Evolutionary conservation across 768 basidiomycete genomes (phyloP), one percentile per base, ranked within the genome.

Genomic region (Boletus eberwhitei): DNA sequence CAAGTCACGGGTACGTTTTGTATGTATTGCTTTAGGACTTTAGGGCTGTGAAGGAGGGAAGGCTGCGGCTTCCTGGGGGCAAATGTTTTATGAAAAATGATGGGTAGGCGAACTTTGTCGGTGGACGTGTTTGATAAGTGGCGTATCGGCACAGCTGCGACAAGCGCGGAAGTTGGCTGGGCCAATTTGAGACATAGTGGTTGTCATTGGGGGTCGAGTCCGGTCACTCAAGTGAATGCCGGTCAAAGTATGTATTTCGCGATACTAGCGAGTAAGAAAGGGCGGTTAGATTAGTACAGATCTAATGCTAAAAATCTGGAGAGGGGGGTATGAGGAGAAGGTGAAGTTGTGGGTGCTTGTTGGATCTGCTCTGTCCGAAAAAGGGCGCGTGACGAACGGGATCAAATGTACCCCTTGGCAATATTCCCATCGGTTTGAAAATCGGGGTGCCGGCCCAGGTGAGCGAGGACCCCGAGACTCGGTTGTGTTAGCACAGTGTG

Each of bases 141-240:
- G 67, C 67, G 68, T 53, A 52, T 52, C 39, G 51, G 47, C 51
- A 61, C 45, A 49, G 56, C 32, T 56, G 62, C 69, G 69, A 72
- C 71, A 65, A 57, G 71, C 66, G 66, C 71, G 69, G 69, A 70
- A 46, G 60, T 59, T 51, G 52, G 41, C 60, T 35, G 59, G 55
- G 11, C 65, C 65, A 46, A 38, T 59, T 59, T 19, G 21, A 70
- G 70, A 46, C 60, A 69, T 64, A 68, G 56, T 68, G 48, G 24
- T 26, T 14, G 35, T 38, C 24, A 31, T 41, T 21, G 54, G 61
- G 64, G 66, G 54, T 29, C 59, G 40, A 4, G 5, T 5, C 22
- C 64, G 70, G 70, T 2, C 0, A 39, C 29, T 19, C 6, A 11
- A n/a, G 0, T 16, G 8, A 7, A 61, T 16, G 6, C 68, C 57